Evolutionary conservation across 2,329 filamentous ascomycete species (phyloP).

Genomic region (Penicillium glabrum): DNA sequence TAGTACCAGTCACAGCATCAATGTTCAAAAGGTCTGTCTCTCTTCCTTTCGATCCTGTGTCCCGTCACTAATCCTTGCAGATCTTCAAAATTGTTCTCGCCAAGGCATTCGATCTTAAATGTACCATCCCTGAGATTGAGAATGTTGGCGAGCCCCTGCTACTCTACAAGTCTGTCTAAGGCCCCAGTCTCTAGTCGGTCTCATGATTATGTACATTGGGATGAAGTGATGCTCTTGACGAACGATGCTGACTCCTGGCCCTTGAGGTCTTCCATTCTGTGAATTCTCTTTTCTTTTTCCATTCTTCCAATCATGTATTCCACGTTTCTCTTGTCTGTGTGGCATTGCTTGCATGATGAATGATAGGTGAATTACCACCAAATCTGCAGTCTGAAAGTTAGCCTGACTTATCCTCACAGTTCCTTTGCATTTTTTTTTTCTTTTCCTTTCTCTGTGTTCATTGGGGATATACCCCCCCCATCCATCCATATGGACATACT

Average conservation of each 20-base stretch:
- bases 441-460: conserved; percentile 12
- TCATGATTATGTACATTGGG: conserved; percentile 37
- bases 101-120: conserved; percentile 98
- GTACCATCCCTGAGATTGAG: conserved; percentile 98
- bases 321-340: conserved; percentile 15
- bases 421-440: background rate
- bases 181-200: conserved; percentile 8
- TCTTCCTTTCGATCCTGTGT: conserved; percentile 1
- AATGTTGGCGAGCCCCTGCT: conserved; percentile 94
- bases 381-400: background rate
- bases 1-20: conserved; percentile 98
- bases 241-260: conserved; percentile 24
- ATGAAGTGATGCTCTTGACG: conserved; percentile 38
- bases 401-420: background rate
- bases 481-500: conserved; percentile 15
- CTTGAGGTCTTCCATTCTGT: conserved; percentile 12
- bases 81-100: conserved; percentile 99
- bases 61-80: conserved; percentile 50
- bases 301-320: conserved; percentile 19
- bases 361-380: background rate
- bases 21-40: conserved; percentile 85
- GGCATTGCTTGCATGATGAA: background rate
- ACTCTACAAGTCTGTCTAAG: conserved; percentile 68
- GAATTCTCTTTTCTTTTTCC: conserved; percentile 11
- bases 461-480: conserved; percentile 3